Base-by-base conservation (phyloP, 306 rosid species). In the Dalbergia cultrata region DNA sequence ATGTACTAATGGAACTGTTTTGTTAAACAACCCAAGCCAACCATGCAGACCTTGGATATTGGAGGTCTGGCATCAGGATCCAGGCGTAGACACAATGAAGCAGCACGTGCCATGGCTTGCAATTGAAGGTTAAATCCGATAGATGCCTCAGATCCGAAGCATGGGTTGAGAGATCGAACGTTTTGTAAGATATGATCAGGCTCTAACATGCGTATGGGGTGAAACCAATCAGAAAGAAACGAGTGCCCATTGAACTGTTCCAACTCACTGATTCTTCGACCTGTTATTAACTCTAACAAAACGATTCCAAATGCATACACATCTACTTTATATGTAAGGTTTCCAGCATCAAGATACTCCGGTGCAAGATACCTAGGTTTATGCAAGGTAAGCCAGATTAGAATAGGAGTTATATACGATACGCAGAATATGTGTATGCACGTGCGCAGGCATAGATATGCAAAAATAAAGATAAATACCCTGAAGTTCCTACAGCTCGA, bases 261-360 rank as follows among this genome's bases (percentile, higher is more conserved):
- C 85, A 91, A 62, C 67, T 90, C 94, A 17, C 85, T 74, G 19
- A 90, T 87, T 88, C 93, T 88, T 84, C 76, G 84, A 62, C 96
- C 94, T 13, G 96, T 89, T 66, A 93, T 80, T 72, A 95, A 89
- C 87, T 95, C 96, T 74, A 95, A 50, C 50, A 95, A 76, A 80
- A 95, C 88, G 75, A 93, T 81, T 68, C 98, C 99, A 63, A 93
- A 95, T 81, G 99, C 97, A 47, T 95, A 93, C 37, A 93, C 98
- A 77, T 95, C 99, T 47, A 89, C 90, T 87, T 91, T 95, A 63
- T 86, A 90, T 6, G 99, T 89, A 75, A 91, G 88, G 67, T 90
- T 87, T 68, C 94, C 93, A 9, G 93, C 82, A 16, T 91, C 94
- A 39, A 88, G 83, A 86, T 88, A 89, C 84, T 95, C 99, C 22